Base-by-base conservation (phyloP, 345 rosid species). In the Populus ilicifolia region DNA sequence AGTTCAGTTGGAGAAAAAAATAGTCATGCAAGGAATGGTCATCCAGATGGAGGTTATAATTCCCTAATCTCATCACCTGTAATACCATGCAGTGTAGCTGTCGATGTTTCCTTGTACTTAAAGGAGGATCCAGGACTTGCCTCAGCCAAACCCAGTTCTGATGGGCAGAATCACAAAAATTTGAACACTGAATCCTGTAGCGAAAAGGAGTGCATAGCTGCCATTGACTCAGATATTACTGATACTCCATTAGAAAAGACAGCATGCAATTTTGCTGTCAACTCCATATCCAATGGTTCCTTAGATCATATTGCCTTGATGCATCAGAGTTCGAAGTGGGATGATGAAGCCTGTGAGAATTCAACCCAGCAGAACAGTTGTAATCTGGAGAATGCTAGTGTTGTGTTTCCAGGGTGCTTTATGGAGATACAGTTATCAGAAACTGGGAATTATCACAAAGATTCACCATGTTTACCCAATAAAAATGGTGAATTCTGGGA, bases 361-460 rank as follows among this genome's bases (percentile, higher is more conserved):
- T 84, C 88, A 56, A 78, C 83, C 43, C 69, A 73, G 41, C 87
- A 77, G 76, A 83, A 83, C 69, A 72, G 77, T 76, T 78, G 78
- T 36, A 71, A 73, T 69, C 82, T 78, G n/a, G 84, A 83, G 75
- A 81, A 78, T 81, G 70, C 82, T 72, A 83, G 74, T 64, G 78
- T 48, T 71, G 68, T 71, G 52, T 69, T 67, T 78, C 80, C 82
- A 66, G 82, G 80, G 69, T 83, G 76, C 79, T 72, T 75, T 36
- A 61, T 75, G 70, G 89, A 85, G 71, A 65, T 78, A 70, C 86
- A 85, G 69, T 80, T 77, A 21, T 83, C 87, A 25, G 83, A 86
- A 80, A 80, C 81, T 72, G 87, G 77, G 77, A 76, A 82, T 75
- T 77, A 80, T 74, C 83, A 66, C 12, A 80, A 84, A 83, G 80